Conservation (phyloP, 2,329 filamentous ascomycete species). For the Exserohilum rostratum region DNA sequence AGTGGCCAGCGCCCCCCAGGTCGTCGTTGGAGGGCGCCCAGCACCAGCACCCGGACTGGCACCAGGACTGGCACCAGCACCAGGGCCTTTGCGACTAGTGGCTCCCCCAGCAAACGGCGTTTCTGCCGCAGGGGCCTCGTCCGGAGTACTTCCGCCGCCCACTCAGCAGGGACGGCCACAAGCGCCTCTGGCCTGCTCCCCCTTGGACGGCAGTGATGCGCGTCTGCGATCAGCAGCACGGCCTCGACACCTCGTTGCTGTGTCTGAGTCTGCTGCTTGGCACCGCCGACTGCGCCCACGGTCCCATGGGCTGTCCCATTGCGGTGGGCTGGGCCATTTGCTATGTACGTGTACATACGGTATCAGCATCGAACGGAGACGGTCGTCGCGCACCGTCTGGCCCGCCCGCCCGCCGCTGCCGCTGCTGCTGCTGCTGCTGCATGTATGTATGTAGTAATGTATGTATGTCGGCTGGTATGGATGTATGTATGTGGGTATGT, state of each 20-base stretch:
- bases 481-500: neutral
- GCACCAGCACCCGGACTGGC: neutral
- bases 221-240: conserved; percentile 13
- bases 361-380: no score
- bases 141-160: conserved; percentile 17
- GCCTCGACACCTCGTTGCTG: conserved; percentile 4
- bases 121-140: conserved; percentile 28
- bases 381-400: no score
- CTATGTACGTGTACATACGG: no score
- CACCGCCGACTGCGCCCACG: conserved; percentile 9
- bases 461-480: neutral
- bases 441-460: neutral
- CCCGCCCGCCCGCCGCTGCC: no score
- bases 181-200: conserved; percentile 16
- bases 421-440: no score
- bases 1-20: conserved; percentile 24
- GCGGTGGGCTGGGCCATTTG: conserved; percentile 21
- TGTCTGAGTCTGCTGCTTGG: conserved; percentile 8
- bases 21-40: conserved; percentile 19
- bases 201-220: conserved; percentile 12
- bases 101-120: conserved; percentile 25
- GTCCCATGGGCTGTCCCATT: conserved; percentile 3
- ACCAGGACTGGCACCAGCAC: conserved; percentile 8
- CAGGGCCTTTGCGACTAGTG: conserved; percentile 24
- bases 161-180: conserved; percentile 20